phyloP scores from a whole-genome alignment of 164 flowering plant species.

The Brasenia schreberi region DNA sequence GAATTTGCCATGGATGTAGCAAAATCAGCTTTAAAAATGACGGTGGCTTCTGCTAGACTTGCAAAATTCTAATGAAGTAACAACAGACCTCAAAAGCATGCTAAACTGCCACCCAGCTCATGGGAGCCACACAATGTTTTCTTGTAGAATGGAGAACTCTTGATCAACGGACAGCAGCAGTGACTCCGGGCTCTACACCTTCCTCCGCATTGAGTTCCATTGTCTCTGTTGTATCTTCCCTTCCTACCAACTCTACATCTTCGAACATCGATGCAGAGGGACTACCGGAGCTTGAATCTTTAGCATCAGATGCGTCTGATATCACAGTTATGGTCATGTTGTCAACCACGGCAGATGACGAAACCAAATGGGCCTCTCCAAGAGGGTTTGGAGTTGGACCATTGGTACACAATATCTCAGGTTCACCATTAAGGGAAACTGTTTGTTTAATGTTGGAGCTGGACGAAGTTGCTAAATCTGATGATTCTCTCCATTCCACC shows the following conservation, averaged over 20 bases:
- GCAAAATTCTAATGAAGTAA: background rate
- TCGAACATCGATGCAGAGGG: background rate
- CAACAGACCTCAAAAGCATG: background rate
- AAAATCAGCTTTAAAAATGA: too few species aligned
- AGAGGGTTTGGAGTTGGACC: background rate
- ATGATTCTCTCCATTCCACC: constrained; percentile 84
- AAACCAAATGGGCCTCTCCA: background rate
- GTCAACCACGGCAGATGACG: background rate
- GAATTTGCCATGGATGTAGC: too few species aligned
- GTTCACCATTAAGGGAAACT: background rate
- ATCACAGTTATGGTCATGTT: background rate
- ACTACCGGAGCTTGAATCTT: background rate
- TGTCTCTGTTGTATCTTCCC: background rate
- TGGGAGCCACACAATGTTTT: background rate
- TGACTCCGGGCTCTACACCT: background rate
- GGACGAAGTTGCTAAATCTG: constrained; percentile 10
- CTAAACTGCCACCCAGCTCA: background rate
- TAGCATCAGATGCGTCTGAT: too few species aligned
- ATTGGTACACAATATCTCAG: background rate
- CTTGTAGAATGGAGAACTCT: background rate
- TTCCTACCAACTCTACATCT: background rate
- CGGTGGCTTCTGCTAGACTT: too few species aligned
- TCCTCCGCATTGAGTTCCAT: background rate
- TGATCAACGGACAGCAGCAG: background rate
- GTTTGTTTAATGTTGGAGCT: background rate